Conservation (phyloP, 805 yeast genomes). For the Candida khao-thaluensis region DNA sequence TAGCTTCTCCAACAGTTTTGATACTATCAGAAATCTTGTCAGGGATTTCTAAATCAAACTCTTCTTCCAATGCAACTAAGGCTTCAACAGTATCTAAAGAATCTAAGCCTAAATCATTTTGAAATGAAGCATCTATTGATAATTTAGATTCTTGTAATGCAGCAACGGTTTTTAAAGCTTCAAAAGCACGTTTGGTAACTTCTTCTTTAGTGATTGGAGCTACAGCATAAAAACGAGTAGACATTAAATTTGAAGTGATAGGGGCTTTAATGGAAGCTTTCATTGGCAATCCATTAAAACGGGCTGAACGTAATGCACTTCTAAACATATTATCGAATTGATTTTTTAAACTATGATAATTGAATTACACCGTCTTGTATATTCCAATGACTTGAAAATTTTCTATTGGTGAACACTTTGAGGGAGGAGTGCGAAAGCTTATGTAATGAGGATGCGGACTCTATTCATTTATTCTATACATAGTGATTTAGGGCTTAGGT, state of each 20-base stretch:
- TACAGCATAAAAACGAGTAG: slow-evolving; percentile 56
- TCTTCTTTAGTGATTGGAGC: slow-evolving; percentile 72
- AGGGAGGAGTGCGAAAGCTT: slow-evolving; percentile 3
- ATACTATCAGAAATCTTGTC: slow-evolving; percentile 92
- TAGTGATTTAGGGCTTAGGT: not conserved
- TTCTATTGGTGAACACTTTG: slow-evolving; percentile 4
- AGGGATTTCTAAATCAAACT: slow-evolving; percentile 77
- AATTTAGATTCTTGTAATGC: slow-evolving; percentile 46
- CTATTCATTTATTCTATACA: not conserved
- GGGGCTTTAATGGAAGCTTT: slow-evolving; percentile 26
- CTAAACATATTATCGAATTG: slow-evolving; percentile 43
- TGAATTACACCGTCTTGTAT: too few relatives aligned
- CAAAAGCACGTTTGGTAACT: slow-evolving; percentile 76
- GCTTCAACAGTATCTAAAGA: slow-evolving; percentile 95
- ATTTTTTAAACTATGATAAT: slow-evolving; percentile 5
- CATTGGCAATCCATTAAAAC: slow-evolving; percentile 9
- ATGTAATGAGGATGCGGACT: too few relatives aligned
- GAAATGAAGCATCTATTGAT: slow-evolving; percentile 51
- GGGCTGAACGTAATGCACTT: slow-evolving; percentile 47
- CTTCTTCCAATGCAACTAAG: slow-evolving; percentile 92
- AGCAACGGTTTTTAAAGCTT: slow-evolving; percentile 63
- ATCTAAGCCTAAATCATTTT: slow-evolving; percentile 81
- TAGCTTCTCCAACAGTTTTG: slow-evolving; percentile 90
- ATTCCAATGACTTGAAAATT: slow-evolving; percentile 1
- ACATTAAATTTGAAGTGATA: slow-evolving; percentile 24